These are phyloP conservation scores for Stagonosporopsis chrysanthemi DNA, from an alignment of 2,329 filamentous ascomycete genomes.

Conservation along the genomic window DNA sequence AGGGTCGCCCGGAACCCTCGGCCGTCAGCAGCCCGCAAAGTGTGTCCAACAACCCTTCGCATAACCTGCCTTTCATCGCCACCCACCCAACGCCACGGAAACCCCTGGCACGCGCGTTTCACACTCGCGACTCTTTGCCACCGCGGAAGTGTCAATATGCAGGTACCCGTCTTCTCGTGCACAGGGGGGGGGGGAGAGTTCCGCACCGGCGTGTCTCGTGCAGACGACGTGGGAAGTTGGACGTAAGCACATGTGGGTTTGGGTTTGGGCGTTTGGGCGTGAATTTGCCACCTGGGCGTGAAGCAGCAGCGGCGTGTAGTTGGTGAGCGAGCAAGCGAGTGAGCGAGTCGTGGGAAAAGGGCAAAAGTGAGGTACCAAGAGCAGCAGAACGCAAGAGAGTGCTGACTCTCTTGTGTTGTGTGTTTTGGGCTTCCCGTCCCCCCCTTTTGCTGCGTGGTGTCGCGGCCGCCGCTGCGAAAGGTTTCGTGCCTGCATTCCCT, in stretches of 20 bases:
- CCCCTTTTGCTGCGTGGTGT: too few species aligned
- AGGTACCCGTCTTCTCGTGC: slow-evolving; percentile 11
- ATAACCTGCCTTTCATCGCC: slow-evolving; percentile 13
- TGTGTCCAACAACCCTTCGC: slow-evolving; percentile 2
- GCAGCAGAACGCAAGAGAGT: too few species aligned
- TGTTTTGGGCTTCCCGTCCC: too few species aligned
- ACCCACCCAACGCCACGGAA: slow-evolving; percentile 1
- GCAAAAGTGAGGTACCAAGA: too few species aligned
- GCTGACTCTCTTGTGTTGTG: too few species aligned
- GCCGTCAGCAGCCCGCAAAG: too few species aligned
- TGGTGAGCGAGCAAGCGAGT: too few species aligned
- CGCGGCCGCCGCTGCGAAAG: too few species aligned
- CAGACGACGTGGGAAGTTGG: neutral
- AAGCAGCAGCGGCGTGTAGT: too few species aligned
- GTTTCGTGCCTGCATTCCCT: too few species aligned
- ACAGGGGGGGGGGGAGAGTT: neutral
- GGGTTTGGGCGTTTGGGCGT: neutral
- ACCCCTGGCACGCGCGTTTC: slow-evolving; percentile 7
- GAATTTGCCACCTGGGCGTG: slow-evolving; percentile 2
- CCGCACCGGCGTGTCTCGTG: neutral
- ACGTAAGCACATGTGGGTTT: neutral
- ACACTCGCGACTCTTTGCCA: slow-evolving; percentile 5
- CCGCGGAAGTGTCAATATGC: slow-evolving; percentile 15
- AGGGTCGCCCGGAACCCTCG: neutral
- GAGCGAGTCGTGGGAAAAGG: too few species aligned